phyloP scores from a whole-genome alignment of 805 yeast species.

The Kodamaea laetipori region DNA sequence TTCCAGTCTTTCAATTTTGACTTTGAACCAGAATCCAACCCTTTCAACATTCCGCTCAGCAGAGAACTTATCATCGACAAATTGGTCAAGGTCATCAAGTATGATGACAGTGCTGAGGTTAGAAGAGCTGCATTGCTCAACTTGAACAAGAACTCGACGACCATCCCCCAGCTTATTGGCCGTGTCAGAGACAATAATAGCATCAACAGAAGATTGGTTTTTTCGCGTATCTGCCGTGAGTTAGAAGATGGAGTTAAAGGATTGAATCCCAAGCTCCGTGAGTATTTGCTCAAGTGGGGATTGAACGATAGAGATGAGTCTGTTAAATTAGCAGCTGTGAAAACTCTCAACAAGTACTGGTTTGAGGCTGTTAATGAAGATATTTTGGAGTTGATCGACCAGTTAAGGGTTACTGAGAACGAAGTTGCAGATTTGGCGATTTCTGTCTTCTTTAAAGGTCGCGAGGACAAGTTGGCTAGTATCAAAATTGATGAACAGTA shows the following conservation, averaged over 20 bases:
- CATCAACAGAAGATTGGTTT: constrained; percentile 71
- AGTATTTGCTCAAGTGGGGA: constrained; percentile 78
- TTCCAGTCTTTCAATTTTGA: constrained; percentile 55
- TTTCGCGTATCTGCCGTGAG: constrained; percentile 64
- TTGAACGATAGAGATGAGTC: constrained; percentile 78
- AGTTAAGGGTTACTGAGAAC: constrained; percentile 69
- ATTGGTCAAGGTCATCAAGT: constrained; percentile 49
- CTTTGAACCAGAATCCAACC: constrained; percentile 35
- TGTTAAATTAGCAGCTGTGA: constrained; percentile 71
- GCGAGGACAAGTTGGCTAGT: constrained; percentile 62
- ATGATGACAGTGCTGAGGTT: constrained; percentile 87
- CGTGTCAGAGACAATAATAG: constrained; percentile 81
- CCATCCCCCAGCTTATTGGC: constrained; percentile 64
- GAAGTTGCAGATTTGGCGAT: constrained; percentile 69
- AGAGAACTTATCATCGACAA: constrained; percentile 14
- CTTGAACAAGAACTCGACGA: constrained; percentile 54
- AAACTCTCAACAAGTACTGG: constrained; percentile 75
- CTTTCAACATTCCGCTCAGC: constrained; percentile 16
- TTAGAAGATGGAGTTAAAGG: constrained; percentile 57
- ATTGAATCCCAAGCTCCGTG: constrained; percentile 58
- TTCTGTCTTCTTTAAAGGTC: constrained; percentile 57
- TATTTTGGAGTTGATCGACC: constrained; percentile 67
- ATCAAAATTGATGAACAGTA: constrained; percentile 63
- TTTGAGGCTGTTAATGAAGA: constrained; percentile 66
- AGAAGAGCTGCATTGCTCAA: constrained; percentile 81